Evolutionary conservation across 225 moss, liverwort and hornwort species (phyloP).

Genomic region (Lunularia cruciata): DNA sequence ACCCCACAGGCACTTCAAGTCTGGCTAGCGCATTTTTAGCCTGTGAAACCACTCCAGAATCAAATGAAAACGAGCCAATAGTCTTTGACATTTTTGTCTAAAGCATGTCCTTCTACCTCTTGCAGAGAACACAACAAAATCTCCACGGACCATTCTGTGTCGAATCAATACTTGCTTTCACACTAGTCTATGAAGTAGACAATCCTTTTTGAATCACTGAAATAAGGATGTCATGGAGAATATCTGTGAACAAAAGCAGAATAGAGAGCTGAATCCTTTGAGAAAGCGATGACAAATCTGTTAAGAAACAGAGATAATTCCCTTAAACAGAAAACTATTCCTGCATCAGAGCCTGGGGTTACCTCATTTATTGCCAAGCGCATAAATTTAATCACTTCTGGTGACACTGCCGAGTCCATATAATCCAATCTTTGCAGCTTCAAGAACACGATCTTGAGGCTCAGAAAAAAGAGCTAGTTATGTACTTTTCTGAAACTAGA

Average conservation of each 20-base stretch:
- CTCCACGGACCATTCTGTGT: background rate
- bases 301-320: background rate
- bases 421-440: too few species aligned
- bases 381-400: slow-evolving; percentile 14
- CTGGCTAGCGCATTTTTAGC: slow-evolving; percentile 72
- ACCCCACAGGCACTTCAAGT: slow-evolving; percentile 96
- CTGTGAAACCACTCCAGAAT: slow-evolving; percentile 34
- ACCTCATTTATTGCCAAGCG: slow-evolving; percentile 19
- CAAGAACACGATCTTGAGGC: too few species aligned
- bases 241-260: background rate
- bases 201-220: background rate
- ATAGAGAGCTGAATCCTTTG: background rate
- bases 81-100: background rate
- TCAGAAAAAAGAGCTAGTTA: too few species aligned
- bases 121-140: too few species aligned
- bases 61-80: background rate
- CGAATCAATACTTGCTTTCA: background rate
- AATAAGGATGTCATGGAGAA: background rate
- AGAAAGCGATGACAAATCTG: background rate
- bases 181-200: background rate
- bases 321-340: background rate
- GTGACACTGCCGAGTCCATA: slow-evolving; percentile 7
- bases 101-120: background rate
- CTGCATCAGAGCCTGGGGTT: background rate
- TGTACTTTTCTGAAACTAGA: too few species aligned